These are phyloP conservation scores for Perkinsus olseni DNA, from an alignment of 169 alveolate species.

Conservation along the genomic window DNA sequence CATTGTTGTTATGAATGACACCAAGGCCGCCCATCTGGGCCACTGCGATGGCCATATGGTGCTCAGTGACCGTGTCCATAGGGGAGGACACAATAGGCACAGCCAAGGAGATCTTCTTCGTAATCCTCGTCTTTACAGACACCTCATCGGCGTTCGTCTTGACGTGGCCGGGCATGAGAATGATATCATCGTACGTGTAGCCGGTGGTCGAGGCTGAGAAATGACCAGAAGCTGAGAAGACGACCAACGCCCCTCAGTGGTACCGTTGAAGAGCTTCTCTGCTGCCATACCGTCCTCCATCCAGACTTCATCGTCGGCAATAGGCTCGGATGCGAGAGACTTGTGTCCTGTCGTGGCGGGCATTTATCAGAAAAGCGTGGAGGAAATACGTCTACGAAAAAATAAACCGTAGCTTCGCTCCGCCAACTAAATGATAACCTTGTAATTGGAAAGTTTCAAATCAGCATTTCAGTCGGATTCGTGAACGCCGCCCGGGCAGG, in stretches of 20 bases:
- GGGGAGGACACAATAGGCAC: constrained; percentile 82
- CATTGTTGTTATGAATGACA: constrained; percentile 76
- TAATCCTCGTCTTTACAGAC: constrained; percentile 50
- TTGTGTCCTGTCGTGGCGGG: background rate
- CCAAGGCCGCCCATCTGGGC: constrained; percentile 85
- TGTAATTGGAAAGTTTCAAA: background rate
- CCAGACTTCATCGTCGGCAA: background rate
- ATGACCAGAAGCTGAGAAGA: background rate
- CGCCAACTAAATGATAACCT: background rate
- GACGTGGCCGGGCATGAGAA: constrained; percentile 78
- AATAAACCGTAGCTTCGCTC: background rate
- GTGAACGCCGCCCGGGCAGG: background rate
- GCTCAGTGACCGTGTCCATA: constrained; percentile 87
- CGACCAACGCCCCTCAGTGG: background rate
- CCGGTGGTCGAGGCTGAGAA: constrained; percentile 14
- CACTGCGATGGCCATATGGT: constrained; percentile 80
- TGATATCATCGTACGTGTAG: constrained; percentile 77
- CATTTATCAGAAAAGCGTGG: background rate
- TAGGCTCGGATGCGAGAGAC: background rate
- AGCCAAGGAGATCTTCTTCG: constrained; percentile 56
- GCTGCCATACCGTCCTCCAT: background rate
- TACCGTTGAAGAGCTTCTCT: background rate
- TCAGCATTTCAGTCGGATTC: background rate
- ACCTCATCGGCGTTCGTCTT: constrained; percentile 59
- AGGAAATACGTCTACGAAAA: background rate